A percentile compares a stretch with the other conserved stretches of the same genome.
Conservation (phyloP, 306 rosid species). For the Styphnolobium japonicum region DNA sequence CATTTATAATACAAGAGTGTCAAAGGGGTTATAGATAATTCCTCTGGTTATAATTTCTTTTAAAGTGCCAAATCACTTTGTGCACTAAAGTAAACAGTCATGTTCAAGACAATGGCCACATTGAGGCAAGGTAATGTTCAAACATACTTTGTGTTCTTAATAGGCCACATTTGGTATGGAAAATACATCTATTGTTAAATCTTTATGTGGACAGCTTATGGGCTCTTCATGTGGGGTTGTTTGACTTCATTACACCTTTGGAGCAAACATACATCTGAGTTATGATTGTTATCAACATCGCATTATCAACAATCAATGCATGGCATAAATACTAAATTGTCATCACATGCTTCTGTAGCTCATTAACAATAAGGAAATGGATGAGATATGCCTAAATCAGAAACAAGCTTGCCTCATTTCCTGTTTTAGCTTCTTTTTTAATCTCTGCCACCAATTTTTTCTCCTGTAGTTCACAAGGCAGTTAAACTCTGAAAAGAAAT, state of each 20-base stretch:
- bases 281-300: not conserved
- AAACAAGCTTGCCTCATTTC: conserved; percentile 70
- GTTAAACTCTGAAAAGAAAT: conserved; percentile 16
- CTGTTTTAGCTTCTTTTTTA: conserved; percentile 83
- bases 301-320: not conserved
- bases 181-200: not conserved
- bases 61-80: not conserved
- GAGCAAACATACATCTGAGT: not conserved
- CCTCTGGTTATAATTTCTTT: not conserved
- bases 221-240: not conserved
- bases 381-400: not conserved
- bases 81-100: not conserved
- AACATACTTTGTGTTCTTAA: not conserved
- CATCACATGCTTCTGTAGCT: not conserved
- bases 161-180: not conserved
- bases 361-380: not conserved
- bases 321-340: not conserved
- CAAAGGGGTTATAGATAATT: not conserved
- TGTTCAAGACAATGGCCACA: not conserved
- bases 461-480: conserved; percentile 56
- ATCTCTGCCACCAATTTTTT: conserved; percentile 92
- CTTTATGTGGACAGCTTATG: not conserved
- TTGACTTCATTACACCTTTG: not conserved
- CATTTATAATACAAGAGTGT: not conserved
- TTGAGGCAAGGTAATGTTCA: not conserved